A percentile compares a stretch with the other conserved stretches of the same genome.
These are phyloP conservation scores for Ogataea ramenticola DNA, from an alignment of 805 yeast genomes.

Conservation along the genomic window DNA sequence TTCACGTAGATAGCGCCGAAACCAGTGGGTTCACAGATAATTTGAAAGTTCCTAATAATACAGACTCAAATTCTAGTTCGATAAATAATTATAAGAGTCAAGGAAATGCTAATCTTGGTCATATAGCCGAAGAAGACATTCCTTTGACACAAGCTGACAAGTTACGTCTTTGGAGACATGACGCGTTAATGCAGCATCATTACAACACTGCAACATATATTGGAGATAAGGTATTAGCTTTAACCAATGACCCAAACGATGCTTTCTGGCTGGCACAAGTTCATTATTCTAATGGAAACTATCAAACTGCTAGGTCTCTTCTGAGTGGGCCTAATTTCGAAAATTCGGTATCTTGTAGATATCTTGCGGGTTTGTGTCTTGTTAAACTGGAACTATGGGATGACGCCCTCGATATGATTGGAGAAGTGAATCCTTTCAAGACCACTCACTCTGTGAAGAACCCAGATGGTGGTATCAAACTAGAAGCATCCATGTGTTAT, in stretches of 20 bases:
- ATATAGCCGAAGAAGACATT: conserved; percentile 14
- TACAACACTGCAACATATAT: conserved; percentile 83
- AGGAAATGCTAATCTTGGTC: neutral
- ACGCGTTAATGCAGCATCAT: conserved; percentile 87
- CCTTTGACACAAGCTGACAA: conserved; percentile 77
- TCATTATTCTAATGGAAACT: conserved; percentile 67
- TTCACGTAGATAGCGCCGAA: neutral
- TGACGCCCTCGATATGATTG: conserved; percentile 80
- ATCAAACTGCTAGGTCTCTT: conserved; percentile 69
- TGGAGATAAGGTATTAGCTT: conserved; percentile 81
- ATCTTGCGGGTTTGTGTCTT: conserved; percentile 69
- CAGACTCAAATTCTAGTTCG: conserved; percentile 5
- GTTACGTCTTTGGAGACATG: conserved; percentile 86
- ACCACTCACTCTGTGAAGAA: conserved; percentile 29
- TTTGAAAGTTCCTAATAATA: neutral
- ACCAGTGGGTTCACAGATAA: neutral
- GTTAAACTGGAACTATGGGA: conserved; percentile 73
- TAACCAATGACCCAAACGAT: conserved; percentile 85
- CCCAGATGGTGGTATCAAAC: conserved; percentile 76
- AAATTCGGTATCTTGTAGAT: conserved; percentile 67
- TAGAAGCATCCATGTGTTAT: conserved; percentile 83
- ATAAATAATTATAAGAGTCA: conserved; percentile 10
- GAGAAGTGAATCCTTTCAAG: conserved; percentile 71
- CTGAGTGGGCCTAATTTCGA: conserved; percentile 50
- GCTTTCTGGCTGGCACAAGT: conserved; percentile 97